A percentile compares a stretch with the other conserved stretches of the same genome.
These are phyloP conservation scores for Pichia californica DNA, from an alignment of 805 yeast species.

Conservation along the genomic window DNA sequence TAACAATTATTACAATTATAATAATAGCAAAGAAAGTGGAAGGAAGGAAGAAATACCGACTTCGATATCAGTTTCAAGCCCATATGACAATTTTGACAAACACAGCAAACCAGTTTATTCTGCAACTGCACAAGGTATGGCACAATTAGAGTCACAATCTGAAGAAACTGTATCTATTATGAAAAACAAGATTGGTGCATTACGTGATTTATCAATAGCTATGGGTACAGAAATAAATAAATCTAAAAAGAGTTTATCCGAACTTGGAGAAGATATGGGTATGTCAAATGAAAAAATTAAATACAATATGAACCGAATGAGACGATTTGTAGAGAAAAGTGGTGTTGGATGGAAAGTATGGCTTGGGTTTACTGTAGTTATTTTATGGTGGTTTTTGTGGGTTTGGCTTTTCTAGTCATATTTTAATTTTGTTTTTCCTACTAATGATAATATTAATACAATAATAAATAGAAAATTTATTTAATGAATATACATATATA, in stretches of 20 bases:
- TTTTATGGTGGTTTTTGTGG: slow-evolving; percentile 41
- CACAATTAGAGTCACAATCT: slow-evolving; percentile 60
- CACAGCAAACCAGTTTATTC: slow-evolving; percentile 28
- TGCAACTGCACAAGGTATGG: slow-evolving; percentile 42
- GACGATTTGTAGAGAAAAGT: slow-evolving; percentile 55
- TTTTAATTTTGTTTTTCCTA: too few relatives aligned
- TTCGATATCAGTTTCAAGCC: background rate
- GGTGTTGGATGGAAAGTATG: slow-evolving; percentile 62
- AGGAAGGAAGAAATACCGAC: background rate
- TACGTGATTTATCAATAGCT: slow-evolving; percentile 48
- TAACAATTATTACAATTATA: slow-evolving; percentile 22
- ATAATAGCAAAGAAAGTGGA: background rate
- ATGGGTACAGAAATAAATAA: slow-evolving; percentile 60
- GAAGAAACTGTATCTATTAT: slow-evolving; percentile 52
- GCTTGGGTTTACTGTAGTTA: slow-evolving; percentile 41
- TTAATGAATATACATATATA: background rate
- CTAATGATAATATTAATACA: too few relatives aligned
- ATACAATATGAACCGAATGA: slow-evolving; percentile 50
- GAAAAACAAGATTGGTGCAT: slow-evolving; percentile 45
- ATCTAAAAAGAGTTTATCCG: slow-evolving; percentile 22
- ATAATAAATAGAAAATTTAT: too few relatives aligned
- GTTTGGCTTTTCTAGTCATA: slow-evolving; percentile 26
- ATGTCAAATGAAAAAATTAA: slow-evolving; percentile 37
- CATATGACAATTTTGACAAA: slow-evolving; percentile 15
- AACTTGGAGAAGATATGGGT: slow-evolving; percentile 28